Evolutionary conservation across 2,329 filamentous ascomycete species (phyloP), one percentile per base, ranked within the genome.

Genomic region (Neofusicoccum laricinum): DNA sequence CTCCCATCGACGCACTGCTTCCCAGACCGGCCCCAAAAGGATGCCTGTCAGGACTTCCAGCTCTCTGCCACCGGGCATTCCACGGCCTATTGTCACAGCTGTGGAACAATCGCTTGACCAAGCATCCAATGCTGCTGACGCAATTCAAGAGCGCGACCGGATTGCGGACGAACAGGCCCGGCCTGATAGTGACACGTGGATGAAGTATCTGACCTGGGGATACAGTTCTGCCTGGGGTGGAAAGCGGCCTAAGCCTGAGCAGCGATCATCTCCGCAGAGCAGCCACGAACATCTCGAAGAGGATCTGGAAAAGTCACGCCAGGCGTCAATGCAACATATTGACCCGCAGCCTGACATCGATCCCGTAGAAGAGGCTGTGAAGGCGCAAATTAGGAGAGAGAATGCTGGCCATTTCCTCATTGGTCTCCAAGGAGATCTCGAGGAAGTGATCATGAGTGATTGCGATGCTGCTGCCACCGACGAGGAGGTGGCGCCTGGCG

Each of bases 401-500:
- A 80, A 80, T 64, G 69, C 72, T n/a, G 84, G 83, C 0, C 81
- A 84, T 67, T 93, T 87, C 70, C 78, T 93, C 21, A 85, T 93
- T 64, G 90, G 90, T 0, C 81, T 92, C 5, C 83, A 85, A 67
- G 89, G 89, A 6, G 82, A 88, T 40, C 81, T 90, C 36, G 82
- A 85, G 46, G 72, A 66, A 64, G 72, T 79, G 61, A 83, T 86
- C 66, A 80, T 84, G 0, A 76, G 74, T 19, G 69, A 69, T n/a
- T 75, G 76, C 2, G 71, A 75, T 21, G 71, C 3, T 71, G 34
- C 43, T 15, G 41, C 15, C n/a, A 2, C 21, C 8, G 25, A 59
- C 7, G 55, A 59, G 17, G 55, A 59, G 46, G 36, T 17, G 38
- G 4, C 34, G 51, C 72, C 12, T 30, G 70, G 73, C 5, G 72